A percentile compares a stretch with the other conserved stretches of the same genome.
Conservation (phyloP, 768 basidiomycete genomes). For the Cystobasidium ongulense region DNA sequence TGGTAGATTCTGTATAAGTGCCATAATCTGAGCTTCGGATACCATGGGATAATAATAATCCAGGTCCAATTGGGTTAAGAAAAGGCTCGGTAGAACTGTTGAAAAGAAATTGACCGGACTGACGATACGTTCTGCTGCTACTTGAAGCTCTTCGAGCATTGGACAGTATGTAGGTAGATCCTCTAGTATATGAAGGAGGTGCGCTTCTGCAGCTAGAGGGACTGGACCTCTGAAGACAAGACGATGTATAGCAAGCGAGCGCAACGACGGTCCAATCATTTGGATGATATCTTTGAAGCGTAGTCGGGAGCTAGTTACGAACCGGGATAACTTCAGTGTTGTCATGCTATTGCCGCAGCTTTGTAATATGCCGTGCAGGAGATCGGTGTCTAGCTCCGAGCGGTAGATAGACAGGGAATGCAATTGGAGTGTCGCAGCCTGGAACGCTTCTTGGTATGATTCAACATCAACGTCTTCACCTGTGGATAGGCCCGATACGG, state of each 20-base stretch:
- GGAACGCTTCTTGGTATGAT: background rate
- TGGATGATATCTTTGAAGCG: background rate
- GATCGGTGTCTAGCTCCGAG: background rate
- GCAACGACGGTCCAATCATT: background rate
- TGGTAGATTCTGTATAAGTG: constrained; percentile 3
- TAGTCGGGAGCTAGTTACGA: background rate
- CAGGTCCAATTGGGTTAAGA: constrained; percentile 11
- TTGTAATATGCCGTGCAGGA: background rate
- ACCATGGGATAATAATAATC: constrained; percentile 5
- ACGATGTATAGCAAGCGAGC: background rate
- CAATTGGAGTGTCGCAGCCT: background rate
- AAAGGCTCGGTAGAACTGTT: constrained; percentile 14
- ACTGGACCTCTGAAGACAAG: background rate
- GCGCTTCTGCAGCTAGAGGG: background rate
- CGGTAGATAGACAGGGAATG: background rate
- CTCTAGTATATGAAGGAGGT: background rate
- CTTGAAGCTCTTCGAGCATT: constrained; percentile 20
- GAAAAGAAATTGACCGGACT: background rate
- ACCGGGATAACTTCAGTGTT: background rate
- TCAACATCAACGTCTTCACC: background rate
- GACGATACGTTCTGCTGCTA: constrained; percentile 11
- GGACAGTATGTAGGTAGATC: constrained; percentile 8
- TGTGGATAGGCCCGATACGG: background rate
- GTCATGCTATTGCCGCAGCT: background rate
- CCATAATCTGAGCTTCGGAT: background rate